Conservation (phyloP, 2,329 filamentous ascomycete genomes). For the Thielaviopsis euricoi region DNA sequence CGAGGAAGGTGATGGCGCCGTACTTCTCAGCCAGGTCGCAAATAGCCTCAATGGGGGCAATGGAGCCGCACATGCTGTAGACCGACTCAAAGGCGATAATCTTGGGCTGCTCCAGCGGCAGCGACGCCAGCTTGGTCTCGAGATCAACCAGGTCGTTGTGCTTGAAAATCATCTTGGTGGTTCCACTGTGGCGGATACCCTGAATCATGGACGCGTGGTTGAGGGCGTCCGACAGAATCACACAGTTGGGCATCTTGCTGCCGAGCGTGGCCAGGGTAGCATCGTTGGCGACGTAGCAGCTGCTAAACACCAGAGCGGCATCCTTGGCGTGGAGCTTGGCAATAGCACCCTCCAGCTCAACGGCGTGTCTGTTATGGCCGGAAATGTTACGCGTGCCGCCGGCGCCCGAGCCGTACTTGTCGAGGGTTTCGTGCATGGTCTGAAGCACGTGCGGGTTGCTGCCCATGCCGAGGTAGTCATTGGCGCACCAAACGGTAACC, state of each 20-base stretch:
- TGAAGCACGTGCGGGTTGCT: conserved; percentile 73
- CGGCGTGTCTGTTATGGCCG: conserved; percentile 88
- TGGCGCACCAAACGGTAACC: conserved; percentile 98
- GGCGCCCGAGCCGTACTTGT: conserved; percentile 87
- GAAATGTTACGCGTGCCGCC: conserved; percentile 96
- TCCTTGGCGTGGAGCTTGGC: conserved; percentile 87
- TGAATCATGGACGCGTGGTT: conserved; percentile 99
- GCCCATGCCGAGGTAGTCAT: conserved; percentile 97
- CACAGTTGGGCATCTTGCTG: conserved; percentile 88
- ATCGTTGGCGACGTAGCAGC: conserved; percentile 97
- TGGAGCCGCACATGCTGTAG: conserved; percentile 97
- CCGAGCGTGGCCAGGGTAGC: conserved; percentile 92
- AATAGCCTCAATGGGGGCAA: conserved; percentile 89
- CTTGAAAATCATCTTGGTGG: conserved; percentile 96
- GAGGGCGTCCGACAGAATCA: conserved; percentile 91
- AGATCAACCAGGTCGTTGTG: conserved; percentile 93
- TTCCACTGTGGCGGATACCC: conserved; percentile 91
- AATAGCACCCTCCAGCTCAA: conserved; percentile 64
- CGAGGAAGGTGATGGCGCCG: conserved; percentile 89
- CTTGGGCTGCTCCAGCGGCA: conserved; percentile 76
- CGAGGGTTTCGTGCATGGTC: conserved; percentile 86
- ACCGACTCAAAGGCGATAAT: conserved; percentile 98
- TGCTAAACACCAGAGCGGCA: conserved; percentile 83
- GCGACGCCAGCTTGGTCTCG: conserved; percentile 76
- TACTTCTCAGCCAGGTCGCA: conserved; percentile 96